These are phyloP conservation scores for Bipolaris oryzae DNA, from an alignment of 2,329 filamentous ascomycete species.

Conservation along the genomic window DNA sequence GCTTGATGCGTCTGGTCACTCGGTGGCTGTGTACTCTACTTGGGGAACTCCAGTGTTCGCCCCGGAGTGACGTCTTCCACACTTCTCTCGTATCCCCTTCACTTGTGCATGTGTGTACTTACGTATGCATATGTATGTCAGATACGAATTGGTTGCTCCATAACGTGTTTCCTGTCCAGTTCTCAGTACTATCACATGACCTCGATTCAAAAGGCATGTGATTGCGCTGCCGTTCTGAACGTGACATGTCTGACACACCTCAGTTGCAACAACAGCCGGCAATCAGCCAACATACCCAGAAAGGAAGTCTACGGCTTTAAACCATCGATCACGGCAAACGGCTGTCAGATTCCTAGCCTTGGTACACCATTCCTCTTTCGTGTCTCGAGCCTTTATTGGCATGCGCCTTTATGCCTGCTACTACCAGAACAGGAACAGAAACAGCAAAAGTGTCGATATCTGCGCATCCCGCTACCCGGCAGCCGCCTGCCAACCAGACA, in stretches of 20 bases:
- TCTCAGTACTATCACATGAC: too few relatives aligned
- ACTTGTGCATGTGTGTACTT: too few relatives aligned
- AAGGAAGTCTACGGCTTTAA: not conserved
- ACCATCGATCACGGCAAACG: slow-evolving; percentile 10
- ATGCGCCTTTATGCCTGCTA: not conserved
- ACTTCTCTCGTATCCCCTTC: not conserved
- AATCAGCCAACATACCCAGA: slow-evolving; percentile 2
- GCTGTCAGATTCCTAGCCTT: slow-evolving; percentile 5
- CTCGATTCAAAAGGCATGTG: not conserved
- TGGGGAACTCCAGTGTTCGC: not conserved
- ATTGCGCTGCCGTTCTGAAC: not conserved
- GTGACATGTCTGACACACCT: not conserved
- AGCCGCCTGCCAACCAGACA: slow-evolving; percentile 5
- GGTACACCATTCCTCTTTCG: not conserved
- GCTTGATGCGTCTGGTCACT: not conserved
- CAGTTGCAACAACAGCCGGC: not conserved
- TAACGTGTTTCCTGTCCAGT: too few relatives aligned
- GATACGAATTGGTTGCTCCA: not conserved
- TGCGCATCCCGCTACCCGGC: slow-evolving; percentile 7
- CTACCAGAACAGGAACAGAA: slow-evolving; percentile 7
- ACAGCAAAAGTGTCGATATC: slow-evolving; percentile 1
- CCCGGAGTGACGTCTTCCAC: not conserved
- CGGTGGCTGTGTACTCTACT: not conserved
- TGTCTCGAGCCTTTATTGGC: not conserved
- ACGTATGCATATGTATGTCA: too few relatives aligned